These are phyloP conservation scores for Pyrenula massariospora DNA, from an alignment of 495 filamentous ascomycete genomes.

Conservation along the genomic window DNA sequence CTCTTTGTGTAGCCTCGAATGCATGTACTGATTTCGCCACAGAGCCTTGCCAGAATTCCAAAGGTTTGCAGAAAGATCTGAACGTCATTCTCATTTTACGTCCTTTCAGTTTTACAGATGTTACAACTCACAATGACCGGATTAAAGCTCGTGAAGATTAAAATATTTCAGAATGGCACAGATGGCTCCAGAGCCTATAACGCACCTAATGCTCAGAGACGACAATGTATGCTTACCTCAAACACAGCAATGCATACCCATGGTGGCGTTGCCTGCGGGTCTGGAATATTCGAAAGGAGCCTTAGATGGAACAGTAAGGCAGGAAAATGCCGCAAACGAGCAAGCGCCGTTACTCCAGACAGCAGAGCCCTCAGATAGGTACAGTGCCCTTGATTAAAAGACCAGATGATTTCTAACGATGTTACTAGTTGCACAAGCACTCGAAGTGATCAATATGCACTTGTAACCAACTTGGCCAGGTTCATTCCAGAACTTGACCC, in stretches of 20 bases:
- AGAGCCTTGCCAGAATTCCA: background rate
- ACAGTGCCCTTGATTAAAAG: background rate
- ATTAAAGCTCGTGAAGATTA: background rate
- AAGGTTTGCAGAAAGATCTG: background rate
- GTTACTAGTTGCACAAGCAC: background rate
- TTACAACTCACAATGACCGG: background rate
- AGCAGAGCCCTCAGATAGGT: background rate
- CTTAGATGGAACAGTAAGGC: background rate
- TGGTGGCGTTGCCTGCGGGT: background rate
- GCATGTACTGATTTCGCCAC: background rate
- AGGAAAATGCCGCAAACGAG: background rate
- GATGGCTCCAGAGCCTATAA: background rate
- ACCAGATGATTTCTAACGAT: background rate
- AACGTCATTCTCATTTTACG: background rate
- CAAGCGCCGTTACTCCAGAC: background rate
- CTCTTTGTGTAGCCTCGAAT: background rate
- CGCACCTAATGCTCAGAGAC: background rate
- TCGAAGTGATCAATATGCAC: background rate
- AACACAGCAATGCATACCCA: background rate
- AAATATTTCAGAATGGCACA: background rate
- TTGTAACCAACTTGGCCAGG: background rate
- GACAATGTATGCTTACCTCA: background rate
- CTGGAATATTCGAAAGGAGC: background rate
- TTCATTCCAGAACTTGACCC: background rate
- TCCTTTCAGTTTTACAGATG: background rate